Percentiles rank a stretch among this genome's conserved stretches.
Conservation (phyloP, 75 land plant species). For the Selaginella tamariscina region DNA sequence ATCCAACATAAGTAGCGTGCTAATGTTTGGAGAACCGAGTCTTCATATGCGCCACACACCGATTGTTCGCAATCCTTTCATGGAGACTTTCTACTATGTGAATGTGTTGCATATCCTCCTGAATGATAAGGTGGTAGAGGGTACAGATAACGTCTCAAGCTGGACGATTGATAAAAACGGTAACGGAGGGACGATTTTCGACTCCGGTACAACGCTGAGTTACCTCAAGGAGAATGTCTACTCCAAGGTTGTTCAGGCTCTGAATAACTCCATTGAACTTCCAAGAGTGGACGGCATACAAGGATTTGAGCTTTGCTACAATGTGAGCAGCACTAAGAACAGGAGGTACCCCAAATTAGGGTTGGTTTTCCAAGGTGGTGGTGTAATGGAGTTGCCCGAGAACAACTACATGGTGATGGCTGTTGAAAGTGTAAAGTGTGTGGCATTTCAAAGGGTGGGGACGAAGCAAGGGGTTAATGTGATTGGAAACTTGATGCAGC, state of each 20-base stretch:
- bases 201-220: conserved; percentile 60
- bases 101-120: conserved; percentile 24
- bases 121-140: not conserved
- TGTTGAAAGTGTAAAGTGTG: conserved; percentile 4
- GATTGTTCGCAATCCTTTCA: conserved; percentile 22
- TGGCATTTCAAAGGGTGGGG: not conserved
- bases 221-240: conserved; percentile 38
- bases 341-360: not conserved
- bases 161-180: conserved; percentile 24
- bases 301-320: conserved; percentile 38
- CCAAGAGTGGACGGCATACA: conserved; percentile 25
- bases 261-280: conserved; percentile 18
- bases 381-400: not conserved
- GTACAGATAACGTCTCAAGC: not conserved
- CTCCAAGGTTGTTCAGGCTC: conserved; percentile 23
- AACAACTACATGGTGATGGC: conserved; percentile 6
- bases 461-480: not conserved
- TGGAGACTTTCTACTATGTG: conserved; percentile 33
- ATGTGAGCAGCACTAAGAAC: conserved; percentile 22
- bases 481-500: not conserved
- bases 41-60: conserved; percentile 34
- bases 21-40: conserved; percentile 33
- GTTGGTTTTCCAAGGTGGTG: not conserved
- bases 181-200: conserved; percentile 51
- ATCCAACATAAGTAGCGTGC: conserved; percentile 46